Percentiles rank a stretch among this genome's conserved stretches.
Conservation (phyloP, 1,284 basidiomycete species). For the Athelia psychrophila region DNA sequence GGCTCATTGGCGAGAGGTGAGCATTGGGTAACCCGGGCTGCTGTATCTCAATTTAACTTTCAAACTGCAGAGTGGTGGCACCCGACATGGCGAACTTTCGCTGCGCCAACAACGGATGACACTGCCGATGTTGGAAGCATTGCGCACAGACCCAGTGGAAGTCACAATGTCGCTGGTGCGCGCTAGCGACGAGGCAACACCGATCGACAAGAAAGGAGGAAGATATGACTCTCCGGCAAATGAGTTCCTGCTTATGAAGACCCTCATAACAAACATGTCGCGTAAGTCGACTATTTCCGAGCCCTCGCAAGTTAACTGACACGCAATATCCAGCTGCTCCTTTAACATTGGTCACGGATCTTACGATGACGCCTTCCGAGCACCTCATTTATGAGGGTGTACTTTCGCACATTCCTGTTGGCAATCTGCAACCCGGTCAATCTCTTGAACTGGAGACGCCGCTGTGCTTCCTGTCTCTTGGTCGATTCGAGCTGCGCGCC, state of each 20-base stretch:
- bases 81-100: conserved; percentile 70
- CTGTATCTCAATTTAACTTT: background rate
- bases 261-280: conserved; percentile 58
- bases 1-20: conserved; percentile 83
- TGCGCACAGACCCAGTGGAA: conserved; percentile 62
- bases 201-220: conserved; percentile 26
- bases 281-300: conserved; percentile 37
- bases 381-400: conserved; percentile 72
- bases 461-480: conserved; percentile 74
- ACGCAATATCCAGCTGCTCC: conserved; percentile 37
- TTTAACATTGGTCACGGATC: conserved; percentile 49
- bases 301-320: background rate
- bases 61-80: conserved; percentile 62
- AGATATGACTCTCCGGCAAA: conserved; percentile 49
- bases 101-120: conserved; percentile 77
- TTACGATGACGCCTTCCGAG: conserved; percentile 55
- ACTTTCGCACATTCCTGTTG: conserved; percentile 54
- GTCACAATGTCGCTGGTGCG: conserved; percentile 56
- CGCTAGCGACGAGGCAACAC: conserved; percentile 20
- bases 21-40: conserved; percentile 11
- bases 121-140: conserved; percentile 68
- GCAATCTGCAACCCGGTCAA: conserved; percentile 51
- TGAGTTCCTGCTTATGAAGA: conserved; percentile 56
- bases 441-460: conserved; percentile 52
- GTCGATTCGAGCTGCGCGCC: conserved; percentile 67